Base-by-base conservation (phyloP, 257 asterid species). In the Fraxinus americana region DNA sequence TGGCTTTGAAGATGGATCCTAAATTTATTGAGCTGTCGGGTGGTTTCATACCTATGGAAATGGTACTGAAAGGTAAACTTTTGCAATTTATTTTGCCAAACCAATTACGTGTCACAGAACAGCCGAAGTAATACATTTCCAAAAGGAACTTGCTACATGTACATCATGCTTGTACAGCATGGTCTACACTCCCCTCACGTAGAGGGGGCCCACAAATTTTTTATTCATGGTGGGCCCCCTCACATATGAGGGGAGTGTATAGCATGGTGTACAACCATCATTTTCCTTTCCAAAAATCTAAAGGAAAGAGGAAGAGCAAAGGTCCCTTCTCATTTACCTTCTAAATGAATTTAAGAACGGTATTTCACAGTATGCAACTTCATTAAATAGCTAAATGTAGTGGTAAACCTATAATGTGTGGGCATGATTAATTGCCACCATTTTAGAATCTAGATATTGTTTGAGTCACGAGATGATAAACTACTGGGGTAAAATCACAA, bases 1-100 rank as follows among this genome's bases (percentile, higher is more conserved):
- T 95, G 92, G 86, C 92, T 36, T n/a, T 77, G 70, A 81, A 73
- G 89, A 67, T 89, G 81, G 81, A 77, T 83, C 80, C 87, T 41
- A 83, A 81, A 67, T 71, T 82, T 74, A 80, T 95, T 71, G 82
- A 77, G 35, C 34, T 23, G 52, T 14, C 74, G 1, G 99, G 98
- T 63, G 99, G 99, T 48, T 91, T 84, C 83, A 0, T 95, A 82
- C 91, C 97, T 25, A 91, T 95, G 98, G 94, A 93, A 77, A 81
- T 85, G 92, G 90, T 90, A 23, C 84, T 95, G 78, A 84, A 90
- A 95, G 99, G 98, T 91, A 86, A 75, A 32, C 19, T 67, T 57
- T 41, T 73, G 63, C 29, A 19, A 13, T 39, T 68, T 19, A 59
- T 43, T 72, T 5, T 70, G 8, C 25, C 65, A 54, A 5, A 54